A percentile compares a stretch with the other conserved stretches of the same genome.
These are phyloP conservation scores for Epichloe brachyelytri DNA, from an alignment of 2,329 filamentous ascomycete genomes.

Conservation along the genomic window DNA sequence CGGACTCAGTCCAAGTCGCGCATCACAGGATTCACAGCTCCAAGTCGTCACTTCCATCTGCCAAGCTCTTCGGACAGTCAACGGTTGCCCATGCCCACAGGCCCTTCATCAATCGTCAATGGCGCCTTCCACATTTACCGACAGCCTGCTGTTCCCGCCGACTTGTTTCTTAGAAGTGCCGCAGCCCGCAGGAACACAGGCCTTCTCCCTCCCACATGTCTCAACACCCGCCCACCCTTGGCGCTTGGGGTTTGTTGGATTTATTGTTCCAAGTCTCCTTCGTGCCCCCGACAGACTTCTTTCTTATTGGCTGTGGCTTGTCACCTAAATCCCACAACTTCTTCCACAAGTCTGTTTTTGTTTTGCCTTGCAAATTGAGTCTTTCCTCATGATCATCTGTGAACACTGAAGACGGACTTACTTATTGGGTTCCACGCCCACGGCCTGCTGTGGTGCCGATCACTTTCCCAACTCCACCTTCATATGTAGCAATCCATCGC, in stretches of 20 bases:
- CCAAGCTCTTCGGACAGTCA: too few species aligned
- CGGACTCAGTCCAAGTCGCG: too few species aligned
- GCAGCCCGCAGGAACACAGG: not conserved
- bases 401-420: not conserved
- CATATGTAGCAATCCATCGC: slow-evolving; percentile 1
- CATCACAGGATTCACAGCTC: too few species aligned
- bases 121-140: too few species aligned
- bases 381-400: not conserved
- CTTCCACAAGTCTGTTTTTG: not conserved
- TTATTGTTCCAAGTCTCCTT: slow-evolving; percentile 3
- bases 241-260: not conserved
- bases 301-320: slow-evolving; percentile 4
- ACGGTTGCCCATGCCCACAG: too few species aligned
- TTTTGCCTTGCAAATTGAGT: not conserved
- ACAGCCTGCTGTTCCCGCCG: too few species aligned
- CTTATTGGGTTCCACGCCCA: slow-evolving; percentile 1
- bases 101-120: too few species aligned
- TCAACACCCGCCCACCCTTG: slow-evolving; percentile 4
- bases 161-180: not conserved
- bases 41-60: too few species aligned
- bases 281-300: not conserved
- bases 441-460: not conserved
- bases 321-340: slow-evolving; percentile 4
- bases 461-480: not conserved
- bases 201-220: not conserved